Conservation (phyloP, 2,329 filamentous ascomycete genomes). For the Fusarium sp. region DNA sequence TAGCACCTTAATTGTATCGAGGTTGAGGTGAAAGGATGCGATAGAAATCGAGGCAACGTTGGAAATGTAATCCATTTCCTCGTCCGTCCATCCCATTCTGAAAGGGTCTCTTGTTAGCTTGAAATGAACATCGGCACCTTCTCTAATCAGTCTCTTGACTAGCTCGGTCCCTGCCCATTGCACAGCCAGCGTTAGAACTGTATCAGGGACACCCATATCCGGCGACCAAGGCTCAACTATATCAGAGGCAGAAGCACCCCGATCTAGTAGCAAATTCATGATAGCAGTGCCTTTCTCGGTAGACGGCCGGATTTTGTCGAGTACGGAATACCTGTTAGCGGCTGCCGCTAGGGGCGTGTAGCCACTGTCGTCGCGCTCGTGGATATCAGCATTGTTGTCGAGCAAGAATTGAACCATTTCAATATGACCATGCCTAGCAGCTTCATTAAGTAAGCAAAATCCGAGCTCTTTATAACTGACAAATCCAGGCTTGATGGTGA, state of each 20-base stretch:
- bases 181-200: not conserved
- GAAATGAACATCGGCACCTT: not conserved
- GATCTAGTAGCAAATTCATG: not conserved
- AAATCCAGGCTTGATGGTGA: not conserved
- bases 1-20: not conserved
- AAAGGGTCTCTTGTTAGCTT: not conserved
- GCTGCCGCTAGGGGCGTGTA: accelerated
- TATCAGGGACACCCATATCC: not conserved
- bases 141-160: not conserved
- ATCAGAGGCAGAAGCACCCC: not conserved
- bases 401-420: not conserved
- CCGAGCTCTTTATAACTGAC: accelerated
- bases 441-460: not conserved
- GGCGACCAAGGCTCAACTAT: no score
- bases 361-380: not conserved
- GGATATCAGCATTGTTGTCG: not conserved
- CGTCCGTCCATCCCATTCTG: not conserved
- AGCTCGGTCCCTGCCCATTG: not conserved
- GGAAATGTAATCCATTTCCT: not conserved
- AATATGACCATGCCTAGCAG: not conserved
- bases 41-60: not conserved
- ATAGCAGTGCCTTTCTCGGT: not conserved
- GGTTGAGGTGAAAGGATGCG: not conserved
- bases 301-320: not conserved
- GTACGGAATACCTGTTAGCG: not conserved